These are phyloP conservation scores for Salix arbutifolia DNA, from an alignment of 345 rosid genomes.

Conservation along the genomic window DNA sequence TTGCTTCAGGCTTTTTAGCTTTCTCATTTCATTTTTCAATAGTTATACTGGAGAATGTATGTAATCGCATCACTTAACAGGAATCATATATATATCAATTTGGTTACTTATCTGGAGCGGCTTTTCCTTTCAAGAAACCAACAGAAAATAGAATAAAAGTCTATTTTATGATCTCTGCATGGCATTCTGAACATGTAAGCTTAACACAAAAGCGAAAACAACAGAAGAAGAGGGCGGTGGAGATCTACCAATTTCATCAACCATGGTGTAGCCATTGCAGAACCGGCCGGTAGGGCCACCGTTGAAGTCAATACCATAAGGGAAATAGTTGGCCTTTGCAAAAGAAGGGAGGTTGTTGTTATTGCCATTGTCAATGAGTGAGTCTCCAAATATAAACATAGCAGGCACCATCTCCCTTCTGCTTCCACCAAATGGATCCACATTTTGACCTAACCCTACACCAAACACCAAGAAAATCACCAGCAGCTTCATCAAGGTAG, in stretches of 20 bases:
- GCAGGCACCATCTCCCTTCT: constrained; percentile 68
- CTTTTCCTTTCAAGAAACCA: not conserved
- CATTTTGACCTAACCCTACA: constrained; percentile 13
- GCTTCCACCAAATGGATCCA: constrained; percentile 14
- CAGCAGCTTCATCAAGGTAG: not conserved
- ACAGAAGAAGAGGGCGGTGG: not conserved
- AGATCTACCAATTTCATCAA: constrained; percentile 62
- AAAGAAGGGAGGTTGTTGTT: constrained; percentile 78
- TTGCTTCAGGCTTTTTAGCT: too few species aligned
- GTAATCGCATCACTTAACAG: too few species aligned
- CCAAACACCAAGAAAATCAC: not conserved
- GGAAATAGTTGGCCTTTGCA: constrained; percentile 90
- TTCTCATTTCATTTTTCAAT: too few species aligned
- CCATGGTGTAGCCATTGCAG: constrained; percentile 93
- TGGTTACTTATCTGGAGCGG: not conserved
- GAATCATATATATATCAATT: too few species aligned
- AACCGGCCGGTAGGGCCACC: constrained; percentile 98
- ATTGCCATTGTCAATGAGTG: constrained; percentile 89
- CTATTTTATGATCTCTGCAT: not conserved
- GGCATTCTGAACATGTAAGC: not conserved
- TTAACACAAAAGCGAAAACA: not conserved
- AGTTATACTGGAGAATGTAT: too few species aligned
- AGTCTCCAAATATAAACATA: constrained; percentile 88
- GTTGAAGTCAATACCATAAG: constrained; percentile 91
- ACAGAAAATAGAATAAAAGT: not conserved